Evolutionary conservation across 352 stramenopile genomes (phyloP), one percentile per base, ranked within the genome.

Genomic region (Thalassiosira tumida): DNA sequence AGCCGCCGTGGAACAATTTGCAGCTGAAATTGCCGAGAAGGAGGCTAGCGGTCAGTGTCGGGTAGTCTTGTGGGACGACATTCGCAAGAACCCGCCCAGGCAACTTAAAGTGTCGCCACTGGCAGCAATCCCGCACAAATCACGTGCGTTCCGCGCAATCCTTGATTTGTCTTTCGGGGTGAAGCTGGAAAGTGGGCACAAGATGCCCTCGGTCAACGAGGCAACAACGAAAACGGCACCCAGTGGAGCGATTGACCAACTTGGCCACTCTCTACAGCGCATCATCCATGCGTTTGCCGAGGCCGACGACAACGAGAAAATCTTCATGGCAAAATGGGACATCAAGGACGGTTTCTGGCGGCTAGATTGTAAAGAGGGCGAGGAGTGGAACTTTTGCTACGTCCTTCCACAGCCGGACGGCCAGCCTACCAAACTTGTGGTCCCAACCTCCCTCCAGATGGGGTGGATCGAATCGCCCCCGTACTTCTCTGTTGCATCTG

Each of bases 391-490:
- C 38, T 89, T 84, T 62, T 37, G 41, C 0, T 84, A 89, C 38
- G 83, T 89, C 14, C 35, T 89, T 24, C 83, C 83, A 33, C 6
- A 73, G 24, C 1, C 13, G 10, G 21, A 43, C n/a, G 50, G 47
- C 10, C 29, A 69, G 54, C 37, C 38, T 7, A 1, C 54, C 21
- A 40, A 37, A 13, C 17, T 94, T 70, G 88, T 93, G 41, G 72
- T 93, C 21, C 88, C 88, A 62, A 84, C 74, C 3, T 78, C 88
- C 15, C 29, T 93, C 0, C 87, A 93, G 29, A 93, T 93, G 87
- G 87, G 87, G 29, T 93, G 87, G 87, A 54, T 81, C 1, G 65
- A 87, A 24, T 93, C 81, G 1, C 81, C 81, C 10, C 74, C 67
- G 2, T 90, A 86, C 37, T 91, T 91, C 38, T 93, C 43, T 73